phyloP scores from a whole-genome alignment of 225 moss, liverwort and hornwort species.

The Bryoerythrophyllum caledonicum region DNA sequence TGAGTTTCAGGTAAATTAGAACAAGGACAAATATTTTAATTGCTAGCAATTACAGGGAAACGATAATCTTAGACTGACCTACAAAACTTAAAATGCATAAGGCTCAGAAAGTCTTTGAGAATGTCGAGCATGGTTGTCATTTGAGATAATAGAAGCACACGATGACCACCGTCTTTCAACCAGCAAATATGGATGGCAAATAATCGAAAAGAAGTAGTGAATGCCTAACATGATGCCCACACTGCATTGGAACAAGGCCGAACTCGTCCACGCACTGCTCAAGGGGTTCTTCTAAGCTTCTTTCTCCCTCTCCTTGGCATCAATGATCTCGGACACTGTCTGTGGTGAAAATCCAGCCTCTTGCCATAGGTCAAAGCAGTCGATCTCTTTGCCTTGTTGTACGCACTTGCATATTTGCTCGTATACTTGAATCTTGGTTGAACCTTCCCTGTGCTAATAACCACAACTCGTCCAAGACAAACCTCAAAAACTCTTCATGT shows the following conservation, averaged over 20 bases:
- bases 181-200: too few relatives aligned
- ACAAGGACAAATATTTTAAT: conserved; percentile 7
- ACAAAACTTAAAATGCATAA: conserved; percentile 54
- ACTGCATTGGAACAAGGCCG: conserved; percentile 48
- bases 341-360: conserved; percentile 52
- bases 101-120: conserved; percentile 72
- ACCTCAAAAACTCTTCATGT: conserved; percentile 3
- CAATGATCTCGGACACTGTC: conserved; percentile 44
- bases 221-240: conserved; percentile 53
- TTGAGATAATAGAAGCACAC: conserved; percentile 76
- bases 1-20: neutral
- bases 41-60: neutral
- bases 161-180: conserved; percentile 59
- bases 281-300: conserved; percentile 40
- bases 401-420: conserved; percentile 57
- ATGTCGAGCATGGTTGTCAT: conserved; percentile 82
- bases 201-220: too few relatives aligned
- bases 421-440: conserved; percentile 47
- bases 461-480: too few relatives aligned
- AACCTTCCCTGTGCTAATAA: conserved; percentile 41
- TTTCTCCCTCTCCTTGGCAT: conserved; percentile 45
- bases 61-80: conserved; percentile 47
- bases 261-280: conserved; percentile 46
- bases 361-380: conserved; percentile 51
- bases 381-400: conserved; percentile 53